Base-by-base conservation (phyloP, 164 flowering plant genomes). In the Aristolochia fimbriata region DNA sequence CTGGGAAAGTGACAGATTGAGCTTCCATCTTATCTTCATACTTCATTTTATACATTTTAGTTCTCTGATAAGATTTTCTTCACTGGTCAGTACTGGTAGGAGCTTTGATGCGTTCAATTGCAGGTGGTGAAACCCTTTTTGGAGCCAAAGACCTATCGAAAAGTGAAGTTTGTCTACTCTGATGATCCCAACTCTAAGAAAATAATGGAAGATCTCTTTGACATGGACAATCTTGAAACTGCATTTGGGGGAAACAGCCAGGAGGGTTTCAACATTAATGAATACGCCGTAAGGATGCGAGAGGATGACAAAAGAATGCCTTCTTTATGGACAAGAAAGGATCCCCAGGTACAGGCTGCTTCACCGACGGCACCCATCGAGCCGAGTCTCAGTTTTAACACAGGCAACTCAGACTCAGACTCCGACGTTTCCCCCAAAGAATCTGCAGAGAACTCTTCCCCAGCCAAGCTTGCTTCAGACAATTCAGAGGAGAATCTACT, bases 41-140 rank as follows among this genome's bases (percentile, higher is more conserved):
- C 43, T 7, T 37, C 43, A 37, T 1, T 37, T 6, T 0, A 37
- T 10, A 37, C 7, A 37, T 37, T 37, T 37, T 50, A 22, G 20
- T 22, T 50, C 53, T 50, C 53, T 50, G 22, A 10, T 7, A 17
- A 50, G 20, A n/a, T 50, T 19, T 17, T 15, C 6, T 50, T n/a
- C 6, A 17, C 21, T 50, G 4, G n/a, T 37, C 8, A 37, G 43
- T 37, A 37, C 43, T 37, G 25, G 1, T 53, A 30, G 12, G 14
- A 53, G 56, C 56, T 53, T 13, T 53, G 56, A 53, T 53, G 3
- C 2, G 1, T 53, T 14, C 45, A 33, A 15, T 58, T 77, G 72
- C 82, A 92, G 98, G 64, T 85, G 62, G 95, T 75, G 60, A 92
- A 92, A 70, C 91, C 96, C 8, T 88, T 92, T 70, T 70, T 92